phyloP scores from a whole-genome alignment of 768 basidiomycete species.

The Auricularia sp. region DNA sequence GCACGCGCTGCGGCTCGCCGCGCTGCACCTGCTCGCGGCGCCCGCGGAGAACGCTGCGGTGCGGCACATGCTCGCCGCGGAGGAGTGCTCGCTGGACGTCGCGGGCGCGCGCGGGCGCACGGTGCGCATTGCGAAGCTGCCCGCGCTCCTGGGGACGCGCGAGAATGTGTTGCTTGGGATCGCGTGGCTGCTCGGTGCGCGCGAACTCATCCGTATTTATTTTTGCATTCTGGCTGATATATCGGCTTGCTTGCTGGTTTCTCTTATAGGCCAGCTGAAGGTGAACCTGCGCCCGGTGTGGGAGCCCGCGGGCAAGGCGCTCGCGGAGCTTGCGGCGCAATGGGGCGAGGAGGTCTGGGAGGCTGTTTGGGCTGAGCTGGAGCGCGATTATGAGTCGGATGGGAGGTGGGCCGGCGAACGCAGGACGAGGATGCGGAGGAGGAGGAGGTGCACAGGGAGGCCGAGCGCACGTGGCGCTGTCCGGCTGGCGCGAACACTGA shows the following conservation, averaged over 20 bases:
- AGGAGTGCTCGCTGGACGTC: slow-evolving; percentile 68
- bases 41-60: slow-evolving; percentile 26
- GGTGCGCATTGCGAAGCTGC: slow-evolving; percentile 40
- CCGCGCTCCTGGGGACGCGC: slow-evolving; percentile 39
- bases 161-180: slow-evolving; percentile 28
- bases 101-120: slow-evolving; percentile 80
- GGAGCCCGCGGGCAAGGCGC: slow-evolving; percentile 64
- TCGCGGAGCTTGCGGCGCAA: slow-evolving; percentile 41
- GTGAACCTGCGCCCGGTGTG: slow-evolving; percentile 88
- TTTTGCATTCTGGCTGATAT: too few relatives aligned
- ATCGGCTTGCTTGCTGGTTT: too few relatives aligned
- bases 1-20: slow-evolving; percentile 48
- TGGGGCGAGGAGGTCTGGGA: slow-evolving; percentile 68
- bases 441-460: slow-evolving; percentile 36
- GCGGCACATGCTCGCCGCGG: slow-evolving; percentile 35
- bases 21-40: slow-evolving; percentile 48
- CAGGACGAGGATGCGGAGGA: slow-evolving; percentile 18
- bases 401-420: slow-evolving; percentile 1
- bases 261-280: slow-evolving; percentile 91
- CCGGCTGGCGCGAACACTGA: slow-evolving; percentile 35
- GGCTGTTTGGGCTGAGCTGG: slow-evolving; percentile 55
- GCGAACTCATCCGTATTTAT: too few relatives aligned
- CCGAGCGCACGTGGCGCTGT: slow-evolving; percentile 69
- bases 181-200: not conserved
- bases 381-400: slow-evolving; percentile 11